Evolutionary conservation across 1,139 yeast species (phyloP).

Genomic region (Suhomyces bolitotheri): DNA sequence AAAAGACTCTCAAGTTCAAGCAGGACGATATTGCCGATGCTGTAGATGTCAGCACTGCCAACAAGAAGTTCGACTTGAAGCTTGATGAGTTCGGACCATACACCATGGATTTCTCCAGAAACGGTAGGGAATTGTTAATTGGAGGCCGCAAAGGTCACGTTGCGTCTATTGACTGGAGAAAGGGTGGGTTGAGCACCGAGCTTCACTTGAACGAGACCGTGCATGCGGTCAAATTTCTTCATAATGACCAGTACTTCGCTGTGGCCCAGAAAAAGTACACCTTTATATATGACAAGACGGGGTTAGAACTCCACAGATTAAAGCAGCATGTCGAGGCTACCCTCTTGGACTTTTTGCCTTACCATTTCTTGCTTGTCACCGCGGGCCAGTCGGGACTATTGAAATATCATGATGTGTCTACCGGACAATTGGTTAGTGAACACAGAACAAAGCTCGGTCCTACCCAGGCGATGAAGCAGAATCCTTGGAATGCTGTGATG

Average conservation of each 20-base stretch:
- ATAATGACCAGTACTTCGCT: conserved; percentile 91
- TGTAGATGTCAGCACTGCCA: conserved; percentile 78
- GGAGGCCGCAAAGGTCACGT: conserved; percentile 94
- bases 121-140: conserved; percentile 80
- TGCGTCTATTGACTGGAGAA: conserved; percentile 95
- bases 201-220: conserved; percentile 85
- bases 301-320: conserved; percentile 87
- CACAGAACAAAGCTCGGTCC: conserved; percentile 88
- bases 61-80: conserved; percentile 72
- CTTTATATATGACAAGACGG: conserved; percentile 86
- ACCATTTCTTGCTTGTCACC: conserved; percentile 82
- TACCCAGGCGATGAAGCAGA: conserved; percentile 81
- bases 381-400: conserved; percentile 88
- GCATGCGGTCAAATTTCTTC: conserved; percentile 84
- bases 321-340: conserved; percentile 89
- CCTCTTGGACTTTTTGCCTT: conserved; percentile 82
- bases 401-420: conserved; percentile 92
- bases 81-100: conserved; percentile 88
- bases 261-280: conserved; percentile 96
- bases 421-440: conserved; percentile 85
- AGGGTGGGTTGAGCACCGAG: conserved; percentile 79
- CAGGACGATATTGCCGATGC: conserved; percentile 76
- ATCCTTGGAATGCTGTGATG: conserved; percentile 94
- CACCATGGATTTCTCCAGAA: conserved; percentile 73
- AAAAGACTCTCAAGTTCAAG: conserved; percentile 79